Base-by-base conservation (phyloP, 1,139 yeast species). In the Geotrichum phurueaensis region DNA sequence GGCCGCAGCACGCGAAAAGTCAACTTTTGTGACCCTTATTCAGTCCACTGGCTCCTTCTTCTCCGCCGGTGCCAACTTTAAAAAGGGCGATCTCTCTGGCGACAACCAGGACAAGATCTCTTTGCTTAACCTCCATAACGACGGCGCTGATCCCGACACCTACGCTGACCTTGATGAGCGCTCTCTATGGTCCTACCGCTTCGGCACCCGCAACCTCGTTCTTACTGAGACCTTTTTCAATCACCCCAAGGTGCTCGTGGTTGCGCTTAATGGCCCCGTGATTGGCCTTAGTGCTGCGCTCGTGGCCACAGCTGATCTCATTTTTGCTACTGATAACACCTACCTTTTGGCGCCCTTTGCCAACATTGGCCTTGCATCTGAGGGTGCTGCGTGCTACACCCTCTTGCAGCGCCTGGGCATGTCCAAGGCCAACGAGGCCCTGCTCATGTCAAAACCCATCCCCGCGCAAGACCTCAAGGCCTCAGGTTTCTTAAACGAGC, bases 251-350 rank as follows among this genome's bases (percentile, higher is more conserved):
- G 79, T 89, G 4, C 76, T 90, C 58, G 86, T 86, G 29, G 84
- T 85, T 49, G 92, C 94, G 13, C 78, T 90, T 63, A 90, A 90
- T 69, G 97, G 97, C 0, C 96, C 97, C 0, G 96, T 85, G 13
- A 82, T 90, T 65, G 97, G 97, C 0, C 79, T 90, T 64, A 77
- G 85, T 52, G 84, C 95, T 3, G 91, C 92, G 0, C 74, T 90
- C 59, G 86, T 89, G 33, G 83, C 87, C 27, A 77, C 87, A 63
- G 85, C 89, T 72, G 97, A 90, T 73, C 79, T 90, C 67, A 79
- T 90, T 39, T 89, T 88, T 69, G 87, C 87, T 25, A 84, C 86
- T 65, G 85, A 82, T 61, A 78, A 83, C 62, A 81, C 86, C 58
- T 87, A 78, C 72, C 66, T 87, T 63, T 79, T 86, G 70, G 80